phyloP scores from a whole-genome alignment of 306 rosid species.

The Gynostemma pentaphyllum region DNA sequence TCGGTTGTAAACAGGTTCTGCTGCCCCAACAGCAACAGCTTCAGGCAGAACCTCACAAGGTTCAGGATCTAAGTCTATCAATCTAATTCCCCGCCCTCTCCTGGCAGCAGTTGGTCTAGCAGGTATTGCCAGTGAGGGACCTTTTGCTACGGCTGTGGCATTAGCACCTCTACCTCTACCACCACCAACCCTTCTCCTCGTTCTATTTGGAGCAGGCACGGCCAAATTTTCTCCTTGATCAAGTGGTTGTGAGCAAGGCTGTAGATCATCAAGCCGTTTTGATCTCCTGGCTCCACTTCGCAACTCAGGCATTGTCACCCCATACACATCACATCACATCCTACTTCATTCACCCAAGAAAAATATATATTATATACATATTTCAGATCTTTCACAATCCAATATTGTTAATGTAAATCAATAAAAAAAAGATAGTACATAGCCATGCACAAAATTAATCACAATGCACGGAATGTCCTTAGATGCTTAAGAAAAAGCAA shows the following conservation, averaged over 20 bases:
- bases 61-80: slow-evolving; percentile 70
- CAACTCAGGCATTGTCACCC: slow-evolving; percentile 99
- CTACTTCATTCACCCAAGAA: slow-evolving; percentile 28
- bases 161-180: slow-evolving; percentile 88
- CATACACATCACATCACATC: slow-evolving; percentile 93
- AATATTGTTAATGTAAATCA: neutral
- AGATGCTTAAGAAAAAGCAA: neutral
- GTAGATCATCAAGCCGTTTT: slow-evolving; percentile 88
- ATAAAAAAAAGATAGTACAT: neutral
- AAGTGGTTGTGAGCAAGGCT: slow-evolving; percentile 52
- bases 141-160: slow-evolving; percentile 66
- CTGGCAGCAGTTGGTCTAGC: slow-evolving; percentile 79
- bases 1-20: slow-evolving; percentile 41
- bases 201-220: slow-evolving; percentile 54
- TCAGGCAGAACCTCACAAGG: slow-evolving; percentile 58
- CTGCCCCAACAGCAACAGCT: slow-evolving; percentile 52
- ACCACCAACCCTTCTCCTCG: slow-evolving; percentile 67
- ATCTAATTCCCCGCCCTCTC: slow-evolving; percentile 86
- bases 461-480: neutral
- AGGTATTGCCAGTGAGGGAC: slow-evolving; percentile 64
- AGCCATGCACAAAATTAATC: neutral
- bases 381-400: neutral
- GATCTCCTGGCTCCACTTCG: slow-evolving; percentile 98
- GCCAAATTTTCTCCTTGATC: slow-evolving; percentile 64
- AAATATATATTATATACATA: neutral